Evolutionary conservation across 2,329 filamentous ascomycete species (phyloP).

Genomic region (Ilyonectria destructans): DNA sequence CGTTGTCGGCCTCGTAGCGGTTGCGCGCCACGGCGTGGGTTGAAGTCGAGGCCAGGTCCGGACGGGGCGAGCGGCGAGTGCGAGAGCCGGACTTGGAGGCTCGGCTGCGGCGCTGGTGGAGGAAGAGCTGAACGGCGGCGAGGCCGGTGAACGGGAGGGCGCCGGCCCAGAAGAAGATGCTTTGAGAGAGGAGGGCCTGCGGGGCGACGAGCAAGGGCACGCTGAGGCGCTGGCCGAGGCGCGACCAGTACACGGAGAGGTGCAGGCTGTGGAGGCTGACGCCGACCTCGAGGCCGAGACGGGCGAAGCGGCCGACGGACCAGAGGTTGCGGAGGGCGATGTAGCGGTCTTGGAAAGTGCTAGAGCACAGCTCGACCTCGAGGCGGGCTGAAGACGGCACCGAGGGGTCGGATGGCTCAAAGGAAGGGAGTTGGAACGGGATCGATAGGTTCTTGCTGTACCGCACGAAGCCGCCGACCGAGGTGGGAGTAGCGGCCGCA

Average conservation of each 20-base stretch:
- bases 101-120: constrained; percentile 36
- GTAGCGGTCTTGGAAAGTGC: constrained; percentile 55
- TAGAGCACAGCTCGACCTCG: constrained; percentile 62
- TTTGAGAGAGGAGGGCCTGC: constrained; percentile 45
- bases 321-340: constrained; percentile 63
- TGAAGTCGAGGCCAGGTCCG: constrained; percentile 27
- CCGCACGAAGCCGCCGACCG: constrained; percentile 55
- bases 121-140: constrained; percentile 55
- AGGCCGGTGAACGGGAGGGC: constrained; percentile 60
- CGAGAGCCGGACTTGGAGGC: constrained; percentile 10
- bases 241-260: constrained; percentile 65
- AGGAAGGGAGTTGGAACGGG: constrained; percentile 42
- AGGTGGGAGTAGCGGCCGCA: constrained; percentile 49
- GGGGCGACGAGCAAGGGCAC: constrained; percentile 61
- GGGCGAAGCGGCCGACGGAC: constrained; percentile 59
- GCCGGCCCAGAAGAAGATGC: constrained; percentile 57
- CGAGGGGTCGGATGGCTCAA: constrained; percentile 30
- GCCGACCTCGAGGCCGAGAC: constrained; percentile 63
- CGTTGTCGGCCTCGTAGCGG: constrained; percentile 63
- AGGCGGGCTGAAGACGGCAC: constrained; percentile 52
- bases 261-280: constrained; percentile 60
- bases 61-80: constrained; percentile 25
- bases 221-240: constrained; percentile 61
- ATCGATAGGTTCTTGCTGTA: constrained; percentile 53
- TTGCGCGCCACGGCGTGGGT: constrained; percentile 52